Evolutionary conservation across 2,329 filamentous ascomycete species (phyloP).

Genomic region (Microdochium paspali): DNA sequence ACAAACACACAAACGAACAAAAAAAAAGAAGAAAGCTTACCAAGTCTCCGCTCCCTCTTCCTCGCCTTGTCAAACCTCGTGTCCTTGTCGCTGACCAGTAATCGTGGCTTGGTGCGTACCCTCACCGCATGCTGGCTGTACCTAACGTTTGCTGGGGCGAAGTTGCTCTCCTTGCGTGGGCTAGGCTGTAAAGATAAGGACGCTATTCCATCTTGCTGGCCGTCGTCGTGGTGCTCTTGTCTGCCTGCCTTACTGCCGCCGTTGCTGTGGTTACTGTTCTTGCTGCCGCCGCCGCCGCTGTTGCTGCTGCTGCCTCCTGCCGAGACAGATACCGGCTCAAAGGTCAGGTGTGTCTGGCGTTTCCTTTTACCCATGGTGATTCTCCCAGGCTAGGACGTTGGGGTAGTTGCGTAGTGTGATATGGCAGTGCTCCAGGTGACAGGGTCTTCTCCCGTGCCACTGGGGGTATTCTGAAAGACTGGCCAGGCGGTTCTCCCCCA

Average conservation of each 20-base stretch:
- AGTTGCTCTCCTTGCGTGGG: too few species aligned
- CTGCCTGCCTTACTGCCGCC: neutral
- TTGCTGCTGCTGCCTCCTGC: too few species aligned
- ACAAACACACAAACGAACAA: too few species aligned
- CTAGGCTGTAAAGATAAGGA: too few species aligned
- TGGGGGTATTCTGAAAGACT: too few species aligned
- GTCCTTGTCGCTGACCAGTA: neutral
- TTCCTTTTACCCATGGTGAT: conserved; percentile 8
- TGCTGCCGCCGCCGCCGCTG: conserved; percentile 3
- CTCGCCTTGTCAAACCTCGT: conserved; percentile 2
- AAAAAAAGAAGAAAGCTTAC: conserved; percentile 5
- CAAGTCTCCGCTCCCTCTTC: conserved; percentile 13
- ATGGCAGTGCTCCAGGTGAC: too few species aligned
- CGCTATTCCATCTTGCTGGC: too few species aligned
- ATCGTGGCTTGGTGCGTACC: neutral
- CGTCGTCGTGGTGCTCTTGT: too few species aligned
- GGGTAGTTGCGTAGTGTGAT: too few species aligned
- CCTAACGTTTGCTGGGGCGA: conserved; percentile 1
- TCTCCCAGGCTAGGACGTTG: too few species aligned
- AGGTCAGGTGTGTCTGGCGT: conserved; percentile 18
- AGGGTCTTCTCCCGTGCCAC: too few species aligned
- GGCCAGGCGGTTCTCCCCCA: too few species aligned
- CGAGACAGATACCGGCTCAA: conserved; percentile 16
- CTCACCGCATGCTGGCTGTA: neutral
- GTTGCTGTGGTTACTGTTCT: neutral